Evolutionary conservation across 306 rosid species (phyloP), one percentile per base, ranked within the genome.

Genomic region (Erythrophleum fordii): DNA sequence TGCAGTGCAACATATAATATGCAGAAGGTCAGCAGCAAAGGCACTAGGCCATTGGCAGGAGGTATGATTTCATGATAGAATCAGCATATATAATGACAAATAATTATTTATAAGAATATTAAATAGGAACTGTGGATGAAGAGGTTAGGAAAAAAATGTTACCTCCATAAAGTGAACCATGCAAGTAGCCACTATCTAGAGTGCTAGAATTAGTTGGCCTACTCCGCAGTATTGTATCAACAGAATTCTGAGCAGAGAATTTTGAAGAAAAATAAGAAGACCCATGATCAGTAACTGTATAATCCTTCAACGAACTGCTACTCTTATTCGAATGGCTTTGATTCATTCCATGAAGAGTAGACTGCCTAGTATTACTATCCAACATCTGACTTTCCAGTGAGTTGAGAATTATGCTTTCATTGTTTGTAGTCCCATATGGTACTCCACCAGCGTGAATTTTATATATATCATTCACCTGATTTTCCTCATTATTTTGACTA

Each of bases 141-240:
- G 56, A 59, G 23, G 49, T 61, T 31, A 52, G 10, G 25, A 34
- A 41, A 14, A 76, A 61, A 78, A 44, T 65, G 37, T 39, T 81
- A 93, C 97, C 97, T 85, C 86, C 93, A 84, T 88, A 83, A 62
- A 61, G 82, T 8, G 80, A 81, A 69, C 85, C 64, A 14, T 81
- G 80, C 60, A 86, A 58, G 76, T 77, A 75, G 79, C 85, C 74
- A 81, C 85, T 72, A 34, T 78, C 86, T 51, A 46, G 71, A 53
- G 60, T 37, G 83, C 84, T 77, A 26, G 84, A 82, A 89, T 78
- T 72, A 79, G 84, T 84, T 80, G 89, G 79, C 73, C 87, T 88
- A 52, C 68, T 81, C 75, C 64, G 91, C 26, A 39, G 80, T 23
- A 62, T 72, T 34, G 84, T 35, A 73, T 85, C 82, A 79, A 81